Conservation (phyloP, 345 rosid genomes). For the Sonneratia caseolaris region DNA sequence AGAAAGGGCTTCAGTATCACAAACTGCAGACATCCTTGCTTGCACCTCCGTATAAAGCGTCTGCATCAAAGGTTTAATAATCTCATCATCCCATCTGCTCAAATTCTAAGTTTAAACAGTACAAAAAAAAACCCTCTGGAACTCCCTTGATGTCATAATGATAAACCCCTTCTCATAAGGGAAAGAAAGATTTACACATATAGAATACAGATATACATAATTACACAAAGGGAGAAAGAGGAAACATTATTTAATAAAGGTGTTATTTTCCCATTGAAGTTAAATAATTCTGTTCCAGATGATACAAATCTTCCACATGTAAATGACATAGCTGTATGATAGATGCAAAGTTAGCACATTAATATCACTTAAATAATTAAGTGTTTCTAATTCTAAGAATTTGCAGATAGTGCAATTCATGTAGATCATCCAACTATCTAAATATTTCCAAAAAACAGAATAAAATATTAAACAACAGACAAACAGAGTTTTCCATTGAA, state of each 20-base stretch:
- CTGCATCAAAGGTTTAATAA: conserved; percentile 25
- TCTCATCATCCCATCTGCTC: too few relatives aligned
- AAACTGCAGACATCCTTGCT: conserved; percentile 98
- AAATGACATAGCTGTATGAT: background rate
- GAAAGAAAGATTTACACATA: background rate
- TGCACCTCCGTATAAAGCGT: conserved; percentile 92
- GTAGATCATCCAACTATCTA: background rate
- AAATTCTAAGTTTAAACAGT: too few relatives aligned
- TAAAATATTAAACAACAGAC: background rate
- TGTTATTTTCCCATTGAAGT: background rate
- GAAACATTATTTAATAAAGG: background rate
- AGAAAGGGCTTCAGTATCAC: conserved; percentile 90
- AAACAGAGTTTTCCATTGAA: background rate
- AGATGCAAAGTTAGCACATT: too few relatives aligned
- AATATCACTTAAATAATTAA: background rate
- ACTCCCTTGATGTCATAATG: too few relatives aligned
- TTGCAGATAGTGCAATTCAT: background rate
- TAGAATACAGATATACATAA: background rate
- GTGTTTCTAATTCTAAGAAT: background rate
- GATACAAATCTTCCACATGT: background rate
- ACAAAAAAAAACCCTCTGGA: too few relatives aligned
- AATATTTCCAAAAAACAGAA: background rate
- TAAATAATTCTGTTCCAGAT: background rate
- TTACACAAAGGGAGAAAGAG: background rate
- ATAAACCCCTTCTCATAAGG: background rate